phyloP scores from a whole-genome alignment of 257 asterid genomes.

The Apocynum venetum region DNA sequence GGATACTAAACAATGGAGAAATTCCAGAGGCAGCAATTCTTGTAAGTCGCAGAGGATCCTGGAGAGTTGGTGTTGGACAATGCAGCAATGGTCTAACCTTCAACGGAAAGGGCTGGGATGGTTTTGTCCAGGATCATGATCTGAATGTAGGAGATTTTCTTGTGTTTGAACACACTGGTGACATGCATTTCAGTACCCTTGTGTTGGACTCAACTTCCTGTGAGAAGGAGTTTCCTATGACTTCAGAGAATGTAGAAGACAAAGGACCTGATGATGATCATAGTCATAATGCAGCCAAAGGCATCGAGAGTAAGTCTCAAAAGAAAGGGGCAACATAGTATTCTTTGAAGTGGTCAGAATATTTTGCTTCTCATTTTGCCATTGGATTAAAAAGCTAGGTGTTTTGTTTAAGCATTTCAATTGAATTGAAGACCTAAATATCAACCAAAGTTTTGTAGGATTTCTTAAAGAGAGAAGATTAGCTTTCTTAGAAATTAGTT shows the following conservation, averaged over 20 bases:
- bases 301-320: not conserved
- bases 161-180: conserved; percentile 19
- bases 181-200: conserved; percentile 12
- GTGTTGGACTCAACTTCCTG: conserved; percentile 17
- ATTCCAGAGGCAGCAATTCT: conserved; percentile 10
- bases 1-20: not conserved
- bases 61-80: conserved; percentile 6
- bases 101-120: not conserved
- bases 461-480: too few relatives aligned
- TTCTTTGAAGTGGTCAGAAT: too few relatives aligned
- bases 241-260: not conserved
- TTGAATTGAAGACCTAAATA: too few relatives aligned
- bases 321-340: not conserved
- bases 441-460: too few relatives aligned
- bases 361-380: too few relatives aligned
- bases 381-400: too few relatives aligned
- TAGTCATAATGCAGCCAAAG: not conserved
- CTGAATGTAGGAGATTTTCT: conserved; percentile 17
- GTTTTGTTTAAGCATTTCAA: too few relatives aligned
- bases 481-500: too few relatives aligned
- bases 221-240: conserved; percentile 15
- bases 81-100: not conserved
- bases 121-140: not conserved
- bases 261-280: not conserved
- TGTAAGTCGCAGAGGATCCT: conserved; percentile 16